A percentile compares a stretch with the other conserved stretches of the same genome.
Conservation (phyloP, 371 early-diverging fungal species). For the Mucor velutinosus region DNA sequence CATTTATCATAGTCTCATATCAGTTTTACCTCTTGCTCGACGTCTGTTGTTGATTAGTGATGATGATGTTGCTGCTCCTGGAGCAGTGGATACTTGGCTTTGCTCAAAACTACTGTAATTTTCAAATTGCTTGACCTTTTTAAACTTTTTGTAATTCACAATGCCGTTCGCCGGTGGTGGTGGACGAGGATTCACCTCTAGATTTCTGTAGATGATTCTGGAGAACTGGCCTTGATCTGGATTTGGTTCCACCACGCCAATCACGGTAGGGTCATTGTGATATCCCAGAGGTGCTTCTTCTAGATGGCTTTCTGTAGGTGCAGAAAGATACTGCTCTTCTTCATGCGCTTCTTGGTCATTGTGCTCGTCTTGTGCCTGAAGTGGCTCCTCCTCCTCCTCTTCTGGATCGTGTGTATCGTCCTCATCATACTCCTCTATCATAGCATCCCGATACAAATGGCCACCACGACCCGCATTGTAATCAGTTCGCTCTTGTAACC, state of each 20-base stretch:
- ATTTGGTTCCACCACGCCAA: neutral
- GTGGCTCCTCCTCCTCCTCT: neutral
- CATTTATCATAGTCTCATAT: neutral
- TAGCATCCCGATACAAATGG: neutral
- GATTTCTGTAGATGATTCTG: neutral
- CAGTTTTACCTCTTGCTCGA: neutral
- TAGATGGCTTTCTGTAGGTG: neutral
- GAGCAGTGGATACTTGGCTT: neutral
- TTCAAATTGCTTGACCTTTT: slow-evolving; percentile 4
- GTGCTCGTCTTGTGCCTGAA: neutral
- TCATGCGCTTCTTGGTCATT: neutral
- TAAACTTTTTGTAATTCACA: slow-evolving; percentile 4
- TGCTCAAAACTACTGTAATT: neutral
- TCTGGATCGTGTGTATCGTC: neutral
- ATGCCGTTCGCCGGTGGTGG: neutral
- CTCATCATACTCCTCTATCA: neutral
- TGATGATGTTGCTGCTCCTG: neutral
- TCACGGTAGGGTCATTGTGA: neutral
- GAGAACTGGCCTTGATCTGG: neutral
- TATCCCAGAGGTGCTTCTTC: neutral
- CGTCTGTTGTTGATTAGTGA: neutral
- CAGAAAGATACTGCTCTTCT: neutral
- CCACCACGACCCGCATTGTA: neutral
- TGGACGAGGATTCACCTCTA: neutral
- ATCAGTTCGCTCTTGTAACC: neutral